Evolutionary conservation across 192 early-diverging fungal genomes (phyloP).

Genomic region (Dissophora ornata): DNA sequence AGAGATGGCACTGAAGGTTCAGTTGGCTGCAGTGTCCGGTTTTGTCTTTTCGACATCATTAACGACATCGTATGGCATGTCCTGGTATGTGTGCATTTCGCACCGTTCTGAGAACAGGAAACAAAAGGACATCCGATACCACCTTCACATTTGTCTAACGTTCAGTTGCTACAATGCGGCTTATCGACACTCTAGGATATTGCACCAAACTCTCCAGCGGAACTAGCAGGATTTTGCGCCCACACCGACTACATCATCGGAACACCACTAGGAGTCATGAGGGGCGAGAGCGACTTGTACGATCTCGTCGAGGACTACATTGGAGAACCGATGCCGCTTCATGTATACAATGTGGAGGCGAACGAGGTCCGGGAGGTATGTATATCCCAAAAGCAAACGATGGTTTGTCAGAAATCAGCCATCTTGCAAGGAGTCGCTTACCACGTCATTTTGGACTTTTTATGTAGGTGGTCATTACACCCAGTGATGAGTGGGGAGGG

Average conservation of each 20-base stretch:
- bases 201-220: conserved; percentile 74
- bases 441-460: not conserved
- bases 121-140: no score
- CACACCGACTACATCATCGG: conserved; percentile 80
- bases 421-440: not conserved
- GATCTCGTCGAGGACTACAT: conserved; percentile 68
- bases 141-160: no score
- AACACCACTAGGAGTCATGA: conserved; percentile 64
- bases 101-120: no score
- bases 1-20: conserved; percentile 50
- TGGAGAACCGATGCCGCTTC: conserved; percentile 67
- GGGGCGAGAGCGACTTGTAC: conserved; percentile 71
- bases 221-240: conserved; percentile 73
- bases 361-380: conserved; percentile 71
- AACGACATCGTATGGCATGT: conserved; percentile 65
- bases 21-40: conserved; percentile 71
- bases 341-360: conserved; percentile 74
- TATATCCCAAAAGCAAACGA: not conserved
- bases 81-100: conserved; percentile 37
- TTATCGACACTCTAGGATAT: conserved; percentile 58
- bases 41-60: conserved; percentile 70
- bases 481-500: conserved; percentile 76
- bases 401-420: not conserved
- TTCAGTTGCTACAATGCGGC: no score
- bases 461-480: conserved; percentile 70